Percentiles rank a stretch among this genome's conserved stretches.
phyloP scores from a whole-genome alignment of 805 yeast species.

The Teunomyces panamensis region DNA sequence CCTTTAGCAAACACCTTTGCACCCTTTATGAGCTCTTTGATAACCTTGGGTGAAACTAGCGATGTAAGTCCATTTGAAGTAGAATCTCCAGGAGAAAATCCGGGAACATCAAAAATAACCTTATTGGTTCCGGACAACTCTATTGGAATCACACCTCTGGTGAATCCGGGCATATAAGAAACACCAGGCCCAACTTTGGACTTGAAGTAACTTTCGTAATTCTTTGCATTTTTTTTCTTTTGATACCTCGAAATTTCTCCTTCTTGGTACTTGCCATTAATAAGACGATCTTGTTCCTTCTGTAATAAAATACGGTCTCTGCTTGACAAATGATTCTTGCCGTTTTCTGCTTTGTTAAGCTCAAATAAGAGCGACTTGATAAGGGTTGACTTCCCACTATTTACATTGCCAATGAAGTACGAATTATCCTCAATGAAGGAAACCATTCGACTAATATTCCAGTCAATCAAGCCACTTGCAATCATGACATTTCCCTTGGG shows the following conservation, averaged over 20 bases:
- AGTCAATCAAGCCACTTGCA: constrained; percentile 49
- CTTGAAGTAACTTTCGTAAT: constrained; percentile 17
- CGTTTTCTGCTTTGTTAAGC: constrained; percentile 6
- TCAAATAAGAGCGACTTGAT: constrained; percentile 44
- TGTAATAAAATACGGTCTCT: constrained; percentile 11
- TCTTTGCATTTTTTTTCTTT: constrained; percentile 5
- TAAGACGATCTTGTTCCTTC: constrained; percentile 16
- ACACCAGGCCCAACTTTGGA: constrained; percentile 43
- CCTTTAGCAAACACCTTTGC: constrained; percentile 28
- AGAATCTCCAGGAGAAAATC: constrained; percentile 23
- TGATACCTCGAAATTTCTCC: constrained; percentile 6
- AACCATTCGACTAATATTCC: constrained; percentile 48
- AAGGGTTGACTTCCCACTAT: constrained; percentile 67
- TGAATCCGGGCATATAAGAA: constrained; percentile 66
- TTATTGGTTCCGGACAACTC: constrained; percentile 25
- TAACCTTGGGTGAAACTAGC: constrained; percentile 18
- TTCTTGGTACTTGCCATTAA: constrained; percentile 9
- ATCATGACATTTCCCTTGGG: constrained; percentile 42
- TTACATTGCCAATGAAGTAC: constrained; percentile 63
- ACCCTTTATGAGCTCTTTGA: constrained; percentile 30
- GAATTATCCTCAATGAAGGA: constrained; percentile 35
- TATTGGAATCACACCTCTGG: constrained; percentile 47
- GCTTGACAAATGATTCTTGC: constrained; percentile 8
- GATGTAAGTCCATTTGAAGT: constrained; percentile 23
- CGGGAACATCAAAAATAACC: constrained; percentile 47